Percentiles rank a stretch among this genome's conserved stretches.
phyloP scores from a whole-genome alignment of 2,329 filamentous ascomycete genomes.

The Alternaria arbusti region DNA sequence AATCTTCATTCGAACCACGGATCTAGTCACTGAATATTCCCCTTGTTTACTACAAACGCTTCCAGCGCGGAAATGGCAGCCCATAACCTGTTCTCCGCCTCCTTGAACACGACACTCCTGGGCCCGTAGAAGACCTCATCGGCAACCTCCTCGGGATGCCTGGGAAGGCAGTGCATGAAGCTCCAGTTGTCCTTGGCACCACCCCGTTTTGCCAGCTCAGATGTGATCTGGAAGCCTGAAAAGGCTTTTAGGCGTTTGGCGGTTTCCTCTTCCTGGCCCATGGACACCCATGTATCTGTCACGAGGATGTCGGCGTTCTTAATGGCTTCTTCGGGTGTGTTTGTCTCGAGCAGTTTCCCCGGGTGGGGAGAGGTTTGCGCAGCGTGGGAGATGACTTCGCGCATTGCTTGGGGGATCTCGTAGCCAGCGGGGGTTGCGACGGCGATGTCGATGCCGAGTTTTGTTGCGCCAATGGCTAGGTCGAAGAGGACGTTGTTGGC shows the following conservation, averaged over 20 bases:
- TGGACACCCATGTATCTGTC: constrained; percentile 97
- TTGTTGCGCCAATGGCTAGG: constrained; percentile 83
- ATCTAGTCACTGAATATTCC: constrained; percentile 65
- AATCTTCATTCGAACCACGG: constrained; percentile 39
- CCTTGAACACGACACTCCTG: constrained; percentile 85
- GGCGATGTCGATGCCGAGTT: constrained; percentile 83
- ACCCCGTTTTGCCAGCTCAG: constrained; percentile 79
- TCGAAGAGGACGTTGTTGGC: constrained; percentile 98
- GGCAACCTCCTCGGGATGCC: constrained; percentile 89
- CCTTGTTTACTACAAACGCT: constrained; percentile 93
- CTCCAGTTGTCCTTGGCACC: constrained; percentile 90
- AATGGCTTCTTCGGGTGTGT: constrained; percentile 81
- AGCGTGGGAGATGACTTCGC: constrained; percentile 71
- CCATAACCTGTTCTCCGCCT: constrained; percentile 95
- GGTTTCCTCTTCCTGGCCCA: constrained; percentile 92
- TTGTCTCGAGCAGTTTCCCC: constrained; percentile 76
- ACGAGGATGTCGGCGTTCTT: constrained; percentile 87
- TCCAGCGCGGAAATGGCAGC: constrained; percentile 84
- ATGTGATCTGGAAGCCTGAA: constrained; percentile 88
- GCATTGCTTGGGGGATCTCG: constrained; percentile 78
- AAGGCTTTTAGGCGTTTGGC: constrained; percentile 81
- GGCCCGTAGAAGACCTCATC: constrained; percentile 94
- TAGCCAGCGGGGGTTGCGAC: constrained; percentile 89
- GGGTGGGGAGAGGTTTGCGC: constrained; percentile 62
- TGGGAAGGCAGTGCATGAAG: constrained; percentile 97